Evolutionary conservation across 108 stramenopile species (phyloP).

Genomic region (Skeletonema tropicum): DNA sequence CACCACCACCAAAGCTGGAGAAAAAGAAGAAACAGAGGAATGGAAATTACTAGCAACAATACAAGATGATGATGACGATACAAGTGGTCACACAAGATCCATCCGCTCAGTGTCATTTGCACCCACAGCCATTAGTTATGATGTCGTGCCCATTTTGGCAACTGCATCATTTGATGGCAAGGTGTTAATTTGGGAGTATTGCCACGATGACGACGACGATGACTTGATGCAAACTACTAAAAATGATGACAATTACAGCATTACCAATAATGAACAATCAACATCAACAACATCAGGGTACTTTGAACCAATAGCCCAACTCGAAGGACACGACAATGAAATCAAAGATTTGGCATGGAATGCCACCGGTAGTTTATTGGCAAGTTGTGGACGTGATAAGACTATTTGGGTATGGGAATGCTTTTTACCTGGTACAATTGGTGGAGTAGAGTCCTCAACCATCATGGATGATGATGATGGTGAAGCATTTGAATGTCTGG

Average conservation of each 20-base stretch:
- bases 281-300: neutral
- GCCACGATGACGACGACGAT: neutral
- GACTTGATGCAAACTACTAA: neutral
- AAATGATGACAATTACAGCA: neutral
- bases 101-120: conserved; percentile 78
- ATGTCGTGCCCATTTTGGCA: conserved; percentile 66
- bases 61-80: conserved; percentile 51
- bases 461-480: conserved; percentile 46
- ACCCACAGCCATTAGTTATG: conserved; percentile 43
- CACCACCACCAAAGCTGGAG: neutral
- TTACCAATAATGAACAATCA: neutral
- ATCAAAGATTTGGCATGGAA: conserved; percentile 93
- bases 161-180: conserved; percentile 93
- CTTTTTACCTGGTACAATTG: conserved; percentile 72
- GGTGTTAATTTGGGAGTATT: conserved; percentile 84
- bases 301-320: conserved; percentile 84
- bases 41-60: conserved; percentile 45
- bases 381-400: conserved; percentile 97
- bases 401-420: conserved; percentile 98
- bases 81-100: conserved; percentile 39
- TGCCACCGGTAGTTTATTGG: conserved; percentile 85
- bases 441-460: conserved; percentile 49
- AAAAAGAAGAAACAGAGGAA: conserved; percentile 8
- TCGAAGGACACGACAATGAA: conserved; percentile 95
- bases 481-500: conserved; percentile 88